Base-by-base conservation (phyloP, 2,329 filamentous ascomycete genomes). In the Fusarium camptoceras region DNA sequence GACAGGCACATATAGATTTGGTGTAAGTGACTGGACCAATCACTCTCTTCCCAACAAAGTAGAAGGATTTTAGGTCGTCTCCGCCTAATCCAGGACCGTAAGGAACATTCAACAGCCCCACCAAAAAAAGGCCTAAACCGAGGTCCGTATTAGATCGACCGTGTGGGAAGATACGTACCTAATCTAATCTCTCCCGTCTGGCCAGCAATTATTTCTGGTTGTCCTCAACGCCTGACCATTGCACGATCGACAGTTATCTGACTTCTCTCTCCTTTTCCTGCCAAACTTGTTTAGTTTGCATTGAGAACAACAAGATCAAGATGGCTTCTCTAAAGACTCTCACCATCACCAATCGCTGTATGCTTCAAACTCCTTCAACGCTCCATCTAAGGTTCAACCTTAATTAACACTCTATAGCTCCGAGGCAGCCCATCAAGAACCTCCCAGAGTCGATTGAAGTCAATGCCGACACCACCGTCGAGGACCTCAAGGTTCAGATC, bases 401-500 rank as follows among this genome's bases (percentile, higher is more conserved):
- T 31, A 25, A 30, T 54, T 64, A 41, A 73, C 55, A 41, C 46
- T 43, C 18, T 27, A 42, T 60, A 83, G 83, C 82, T 66, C 83
- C 84, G 51, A 84, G 82, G 75, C 80, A 85, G 71, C 83, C 84
- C 64, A 80, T 89, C 77, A 86, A 83, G 79, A 83, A 83, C 64
- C 84, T 89, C n/a, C 87, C 87, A 18, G 65, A 80, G 20, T 80
- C 83, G 22, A 71, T 89, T 73, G 83, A 87, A 64, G 71, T 89
- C 22, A 76, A 83, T 27, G 68, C 77, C 64, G 80, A 84, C 63
- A 83, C 87, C 62, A 90, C 86, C 11, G 83, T 91, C 61, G 88
- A 91, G 73, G 85, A 88, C 76, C 83, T 87, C 70, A 90, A 91
- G 82, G 79, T 80, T 42, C 73, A 81, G 42, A 80, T 91, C 57